phyloP scores from a whole-genome alignment of 2,329 filamentous ascomycete species.

The Fusarium keratoplasticum region DNA sequence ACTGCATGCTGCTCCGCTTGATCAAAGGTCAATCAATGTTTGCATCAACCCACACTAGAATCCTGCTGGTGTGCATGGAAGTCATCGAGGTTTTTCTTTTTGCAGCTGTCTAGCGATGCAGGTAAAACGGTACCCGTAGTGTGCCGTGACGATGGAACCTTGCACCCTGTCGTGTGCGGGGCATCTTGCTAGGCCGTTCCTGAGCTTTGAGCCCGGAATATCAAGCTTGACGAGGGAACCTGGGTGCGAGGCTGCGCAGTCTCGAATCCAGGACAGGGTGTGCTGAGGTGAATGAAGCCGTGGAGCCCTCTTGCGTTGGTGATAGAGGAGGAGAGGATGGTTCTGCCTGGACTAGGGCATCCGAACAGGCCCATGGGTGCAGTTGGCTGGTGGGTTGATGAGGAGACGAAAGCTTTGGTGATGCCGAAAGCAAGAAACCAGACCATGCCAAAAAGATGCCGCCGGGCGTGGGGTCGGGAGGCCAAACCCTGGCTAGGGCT shows the following conservation, averaged over 20 bases:
- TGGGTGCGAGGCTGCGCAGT: slow-evolving; percentile 12
- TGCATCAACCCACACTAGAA: slow-evolving; percentile 10
- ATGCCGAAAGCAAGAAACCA: slow-evolving; percentile 17
- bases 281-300: neutral
- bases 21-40: neutral
- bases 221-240: slow-evolving; percentile 22
- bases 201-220: slow-evolving; percentile 39
- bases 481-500: slow-evolving; percentile 36
- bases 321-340: slow-evolving; percentile 10
- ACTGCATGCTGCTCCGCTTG: slow-evolving; percentile 1
- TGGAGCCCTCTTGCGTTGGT: slow-evolving; percentile 3
- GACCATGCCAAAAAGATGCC: slow-evolving; percentile 20
- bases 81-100: slow-evolving; percentile 11
- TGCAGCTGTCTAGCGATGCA: slow-evolving; percentile 23
- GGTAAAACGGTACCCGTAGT: slow-evolving; percentile 23
- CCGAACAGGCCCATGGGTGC: neutral
- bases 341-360: neutral
- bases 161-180: slow-evolving; percentile 16
- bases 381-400: neutral
- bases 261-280: slow-evolving; percentile 15
- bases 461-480: slow-evolving; percentile 30
- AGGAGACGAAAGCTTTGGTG: slow-evolving; percentile 1
- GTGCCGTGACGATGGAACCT: slow-evolving; percentile 10
- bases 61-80: slow-evolving; percentile 7
- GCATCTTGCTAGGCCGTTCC: slow-evolving; percentile 30